Evolutionary conservation across 139 green algal genomes (phyloP), one percentile per base, ranked within the genome.

Genomic region (Marvania coccoides): DNA sequence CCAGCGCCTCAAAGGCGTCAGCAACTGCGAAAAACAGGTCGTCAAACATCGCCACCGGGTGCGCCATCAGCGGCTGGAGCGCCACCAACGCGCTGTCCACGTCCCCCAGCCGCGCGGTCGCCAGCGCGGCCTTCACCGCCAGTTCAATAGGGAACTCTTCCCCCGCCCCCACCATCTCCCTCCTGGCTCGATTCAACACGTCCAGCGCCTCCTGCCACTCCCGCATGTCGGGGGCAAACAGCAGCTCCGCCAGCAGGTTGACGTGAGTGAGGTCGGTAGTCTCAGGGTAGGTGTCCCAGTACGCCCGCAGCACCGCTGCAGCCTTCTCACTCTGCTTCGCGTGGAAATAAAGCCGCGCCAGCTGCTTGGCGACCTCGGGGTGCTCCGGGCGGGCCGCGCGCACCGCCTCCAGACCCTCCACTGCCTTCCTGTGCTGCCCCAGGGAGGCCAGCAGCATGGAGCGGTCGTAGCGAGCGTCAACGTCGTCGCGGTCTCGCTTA

Each of bases 161-260:
- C 6, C 57, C 66, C 1, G 26, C 31, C 19, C 59, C 74, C 30
- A 87, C 40, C 51, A 54, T 24, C 31, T 74, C 48, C 2, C 39
- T 31, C 46, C 65, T 60, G 5, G 85, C 78, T 9, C 71, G 61
- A 45, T 80, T 55, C 29, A 95, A 79, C n/a, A 93, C 62, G 15
- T 46, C 37, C 1, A 82, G 35, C 5, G 82, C 76, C 23, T 79
- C 58, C 5, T 33, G 54, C 60, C 65, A 88, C 19, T 55, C 23
- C 13, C 58, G 69, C 2, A 51, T 28, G 45, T 85, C 79, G 55
- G 88, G 84, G 66, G 24, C 14, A 29, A 46, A n/a, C 33, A 87
- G 85, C 31, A 95, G 77, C 77, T 96, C 90, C 1, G 83, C 75
- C 47, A 96, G 69, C 33, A 96, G 89, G 85, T 96, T 96, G 72